Conservation (phyloP, 768 basidiomycete genomes). For the Mycena leptocephala region DNA sequence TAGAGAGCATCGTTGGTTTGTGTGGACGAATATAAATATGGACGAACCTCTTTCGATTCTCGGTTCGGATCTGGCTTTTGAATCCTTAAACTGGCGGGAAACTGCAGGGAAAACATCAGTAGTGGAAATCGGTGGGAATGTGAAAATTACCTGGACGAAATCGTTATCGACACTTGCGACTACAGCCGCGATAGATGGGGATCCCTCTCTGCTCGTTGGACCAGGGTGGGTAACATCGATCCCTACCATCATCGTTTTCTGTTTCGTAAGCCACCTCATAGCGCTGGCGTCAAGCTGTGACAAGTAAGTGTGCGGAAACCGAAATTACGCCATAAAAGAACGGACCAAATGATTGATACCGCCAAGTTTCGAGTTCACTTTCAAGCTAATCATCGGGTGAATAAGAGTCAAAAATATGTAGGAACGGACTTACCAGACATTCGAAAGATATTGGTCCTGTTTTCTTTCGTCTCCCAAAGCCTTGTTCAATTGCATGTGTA, state of each 20-base stretch:
- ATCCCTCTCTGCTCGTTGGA: conserved; percentile 75
- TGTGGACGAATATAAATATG: not conserved
- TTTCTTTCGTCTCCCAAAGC: conserved; percentile 68
- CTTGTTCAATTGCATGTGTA: conserved; percentile 81
- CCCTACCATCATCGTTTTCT: conserved; percentile 87
- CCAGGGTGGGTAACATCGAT: conserved; percentile 90
- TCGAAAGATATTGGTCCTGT: conserved; percentile 88
- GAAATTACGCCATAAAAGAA: not conserved
- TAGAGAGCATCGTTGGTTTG: conserved; percentile 44
- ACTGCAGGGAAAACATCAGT: conserved; percentile 53
- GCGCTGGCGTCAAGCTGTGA: conserved; percentile 66
- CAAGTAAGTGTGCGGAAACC: conserved; percentile 6
- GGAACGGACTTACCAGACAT: not conserved
- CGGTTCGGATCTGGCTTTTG: conserved; percentile 59
- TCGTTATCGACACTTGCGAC: conserved; percentile 81
- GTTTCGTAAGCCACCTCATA: conserved; percentile 77
- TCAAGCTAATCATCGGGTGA: conserved; percentile 73
- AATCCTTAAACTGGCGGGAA: conserved; percentile 81
- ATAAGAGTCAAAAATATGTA: not conserved
- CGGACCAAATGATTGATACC: conserved; percentile 80
- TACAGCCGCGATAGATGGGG: conserved; percentile 88
- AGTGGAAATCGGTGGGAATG: not conserved
- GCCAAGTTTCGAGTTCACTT: conserved; percentile 88
- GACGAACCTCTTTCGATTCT: conserved; percentile 50
- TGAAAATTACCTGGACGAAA: conserved; percentile 63